Evolutionary conservation across 441 rosid genomes (phyloP), one percentile per base, ranked within the genome.

Genomic region (Breynia disticha): DNA sequence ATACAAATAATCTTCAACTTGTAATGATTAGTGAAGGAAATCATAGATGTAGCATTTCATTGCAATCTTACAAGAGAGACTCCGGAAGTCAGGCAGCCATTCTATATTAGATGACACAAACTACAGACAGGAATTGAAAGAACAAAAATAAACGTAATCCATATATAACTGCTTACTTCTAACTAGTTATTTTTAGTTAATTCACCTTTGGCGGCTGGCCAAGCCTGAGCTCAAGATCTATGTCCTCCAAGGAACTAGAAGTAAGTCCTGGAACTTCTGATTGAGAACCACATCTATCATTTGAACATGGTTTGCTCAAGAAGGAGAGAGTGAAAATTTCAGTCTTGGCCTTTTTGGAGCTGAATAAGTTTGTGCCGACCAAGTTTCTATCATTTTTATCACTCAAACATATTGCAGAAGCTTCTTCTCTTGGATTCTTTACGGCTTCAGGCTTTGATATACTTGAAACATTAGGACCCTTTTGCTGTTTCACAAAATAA

Each of bases 221-320:
- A 62, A 90, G 95, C 82, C 95, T 76, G 60, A 90, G 90, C 82
- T 90, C 97, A 68, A 90, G 97, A 77, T 90, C 96, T 72, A 90
- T 64, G 46, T 77, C 90, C 14, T 82, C 84, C 62, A 64, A 60
- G 72, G 72, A 75, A 59, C 43, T 70, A 19, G 62, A 44, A 52
- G 56, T 55, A 17, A 72, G 60, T 53, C 76, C 76, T 57, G 39
- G 52, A 7, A 64, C 67, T 63, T 69, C 71, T 49, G 65, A 42
- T 32, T 66, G 61, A 47, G 48, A 19, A 32, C 52, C 52, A 50
- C 17, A 67, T 22, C 61, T 61, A 12, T 61, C 69, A 44, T 42
- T 19, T 51, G 67, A 47, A 43, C 56, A 50, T 5, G 64, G 59
- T 50, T 53, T 58, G 10, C 67, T 44, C 51, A 68, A 35, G 21